Evolutionary conservation across 1,139 yeast species (phyloP).

Genomic region (Hemisphaericaspora lyxosophila): DNA sequence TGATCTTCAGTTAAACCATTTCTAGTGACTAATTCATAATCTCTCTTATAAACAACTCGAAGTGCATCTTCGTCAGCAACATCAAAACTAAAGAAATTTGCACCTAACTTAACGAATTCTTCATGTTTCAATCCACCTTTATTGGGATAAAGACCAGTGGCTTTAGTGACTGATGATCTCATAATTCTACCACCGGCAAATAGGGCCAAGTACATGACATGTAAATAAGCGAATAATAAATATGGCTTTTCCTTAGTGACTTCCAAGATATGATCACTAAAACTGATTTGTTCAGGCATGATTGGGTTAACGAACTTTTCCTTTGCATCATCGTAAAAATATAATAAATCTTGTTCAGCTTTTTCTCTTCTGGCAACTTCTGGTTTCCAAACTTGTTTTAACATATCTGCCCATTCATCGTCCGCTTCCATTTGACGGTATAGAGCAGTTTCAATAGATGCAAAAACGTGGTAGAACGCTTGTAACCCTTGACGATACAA

Average conservation of each 20-base stretch:
- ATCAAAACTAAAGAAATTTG: slow-evolving; percentile 71
- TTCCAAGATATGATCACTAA: slow-evolving; percentile 57
- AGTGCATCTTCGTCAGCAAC: slow-evolving; percentile 67
- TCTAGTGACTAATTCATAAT: slow-evolving; percentile 75
- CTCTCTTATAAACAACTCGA: slow-evolving; percentile 67
- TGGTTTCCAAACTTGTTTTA: slow-evolving; percentile 65
- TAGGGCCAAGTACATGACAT: slow-evolving; percentile 79
- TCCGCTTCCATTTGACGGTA: slow-evolving; percentile 45
- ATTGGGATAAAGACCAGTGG: slow-evolving; percentile 74
- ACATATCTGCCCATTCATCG: slow-evolving; percentile 44
- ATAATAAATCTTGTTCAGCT: slow-evolving; percentile 61
- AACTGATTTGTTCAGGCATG: slow-evolving; percentile 60
- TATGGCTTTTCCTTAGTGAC: slow-evolving; percentile 65
- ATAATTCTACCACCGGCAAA: slow-evolving; percentile 85
- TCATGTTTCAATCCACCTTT: slow-evolving; percentile 61
- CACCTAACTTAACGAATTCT: slow-evolving; percentile 60
- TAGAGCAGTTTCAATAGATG: slow-evolving; percentile 61
- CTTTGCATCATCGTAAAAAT: slow-evolving; percentile 58
- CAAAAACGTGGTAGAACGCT: slow-evolving; percentile 74
- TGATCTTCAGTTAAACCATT: slow-evolving; percentile 64
- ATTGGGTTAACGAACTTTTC: slow-evolving; percentile 58
- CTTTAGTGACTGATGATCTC: slow-evolving; percentile 63
- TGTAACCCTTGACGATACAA: slow-evolving; percentile 81
- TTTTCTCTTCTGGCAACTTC: slow-evolving; percentile 63
- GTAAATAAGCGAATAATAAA: slow-evolving; percentile 77